These are phyloP conservation scores for Luffa aegyptiaca DNA, from an alignment of 306 rosid genomes.

Conservation along the genomic window DNA sequence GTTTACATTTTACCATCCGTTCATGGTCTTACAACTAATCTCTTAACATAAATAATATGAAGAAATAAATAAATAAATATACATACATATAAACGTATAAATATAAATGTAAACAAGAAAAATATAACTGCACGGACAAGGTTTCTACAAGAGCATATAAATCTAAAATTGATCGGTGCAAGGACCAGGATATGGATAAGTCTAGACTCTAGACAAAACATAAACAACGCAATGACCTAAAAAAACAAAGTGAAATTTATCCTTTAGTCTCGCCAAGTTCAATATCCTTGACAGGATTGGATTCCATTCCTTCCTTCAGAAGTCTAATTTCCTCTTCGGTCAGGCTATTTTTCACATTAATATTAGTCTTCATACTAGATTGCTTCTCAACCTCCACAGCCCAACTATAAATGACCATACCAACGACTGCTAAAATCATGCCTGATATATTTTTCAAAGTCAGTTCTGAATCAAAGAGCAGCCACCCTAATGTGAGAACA, in stretches of 20 bases:
- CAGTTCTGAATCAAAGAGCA: slow-evolving; percentile 76
- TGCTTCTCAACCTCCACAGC: slow-evolving; percentile 67
- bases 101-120: background rate
- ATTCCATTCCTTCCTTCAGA: slow-evolving; percentile 48
- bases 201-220: slow-evolving; percentile 5
- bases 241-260: slow-evolving; percentile 15
- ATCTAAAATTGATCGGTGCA: background rate
- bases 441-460: slow-evolving; percentile 76
- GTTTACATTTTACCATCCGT: slow-evolving; percentile 1
- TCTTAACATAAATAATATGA: slow-evolving; percentile 4
- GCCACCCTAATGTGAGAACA: slow-evolving; percentile 85
- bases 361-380: slow-evolving; percentile 27
- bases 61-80: background rate
- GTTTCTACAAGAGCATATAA: background rate
- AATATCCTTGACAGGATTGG: slow-evolving; percentile 36
- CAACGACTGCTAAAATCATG: slow-evolving; percentile 62
- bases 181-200: slow-evolving; percentile 1
- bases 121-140: background rate
- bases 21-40: background rate
- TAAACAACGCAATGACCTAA: background rate
- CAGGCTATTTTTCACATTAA: slow-evolving; percentile 51
- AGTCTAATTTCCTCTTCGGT: slow-evolving; percentile 80
- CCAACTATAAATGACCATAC: slow-evolving; percentile 94
- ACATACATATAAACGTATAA: slow-evolving; percentile 2
- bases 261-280: slow-evolving; percentile 51